Base-by-base conservation (phyloP, 2,329 filamentous ascomycete species). In the Fusarium albosuccineum region DNA sequence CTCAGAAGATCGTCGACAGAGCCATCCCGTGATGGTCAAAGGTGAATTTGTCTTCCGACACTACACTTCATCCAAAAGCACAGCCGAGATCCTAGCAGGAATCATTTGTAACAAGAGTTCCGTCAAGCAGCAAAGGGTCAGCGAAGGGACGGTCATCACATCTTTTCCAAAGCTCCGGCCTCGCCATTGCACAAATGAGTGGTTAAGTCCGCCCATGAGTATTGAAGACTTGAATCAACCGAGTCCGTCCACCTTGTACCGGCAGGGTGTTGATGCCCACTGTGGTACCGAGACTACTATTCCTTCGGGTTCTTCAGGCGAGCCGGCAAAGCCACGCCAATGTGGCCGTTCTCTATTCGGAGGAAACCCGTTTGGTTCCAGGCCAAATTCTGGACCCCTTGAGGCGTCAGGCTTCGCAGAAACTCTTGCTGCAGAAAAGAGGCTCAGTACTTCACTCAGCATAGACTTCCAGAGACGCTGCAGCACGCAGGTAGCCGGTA, bases 141-240 rank as follows among this genome's bases (percentile, higher is more conserved):
- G 64, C 27, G 57, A 67, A 33, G 64, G 67, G 7, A 69, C 71
- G 16, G 70, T 70, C n/a, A 77, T 79, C 6, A 76, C 73, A 3
- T 80, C 75, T 9, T 81, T 80, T 50, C 77, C 77, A 11, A 68
- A 71, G 26, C 68, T 80, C 9, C 66, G 62, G 9, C 70, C 74
- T 9, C 74, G 77, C 6, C 73, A 76, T 9, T 75, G 72, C 40
- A 80, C 77, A 1, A 60, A 67, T 9, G 78, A 79, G 6, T 77
- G 75, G 75, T 44, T 73, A n/a, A 74, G 62, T 7, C 71, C 76
- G 3, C 68, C 70, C 2, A 51, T 53, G 1, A 62, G 66, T 1
- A 48, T 72, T 2, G 66, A 72, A 13, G 64, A 70, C 3, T 29
- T 64, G 16, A 62, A 55, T 4, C 30, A 39, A 14, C 9, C 29